A percentile compares a stretch with the other conserved stretches of the same genome.
These are phyloP conservation scores for Diaporthe eres DNA, from an alignment of 2,329 filamentous ascomycete genomes.

Conservation along the genomic window DNA sequence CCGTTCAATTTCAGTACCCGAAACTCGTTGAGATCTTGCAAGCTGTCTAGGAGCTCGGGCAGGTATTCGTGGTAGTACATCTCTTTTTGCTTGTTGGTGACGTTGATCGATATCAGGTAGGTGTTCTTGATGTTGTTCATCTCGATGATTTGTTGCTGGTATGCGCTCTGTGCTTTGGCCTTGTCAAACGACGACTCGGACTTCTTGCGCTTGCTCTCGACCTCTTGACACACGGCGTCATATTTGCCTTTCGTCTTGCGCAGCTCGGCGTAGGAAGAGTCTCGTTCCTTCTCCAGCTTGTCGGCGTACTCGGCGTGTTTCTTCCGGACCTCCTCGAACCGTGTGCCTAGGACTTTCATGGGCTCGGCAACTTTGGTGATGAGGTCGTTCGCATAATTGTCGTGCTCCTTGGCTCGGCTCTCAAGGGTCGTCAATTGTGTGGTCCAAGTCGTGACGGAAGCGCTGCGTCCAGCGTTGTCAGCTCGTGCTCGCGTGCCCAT, in stretches of 20 bases:
- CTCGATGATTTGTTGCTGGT: constrained; percentile 91
- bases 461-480: constrained; percentile 63
- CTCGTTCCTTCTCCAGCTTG: constrained; percentile 91
- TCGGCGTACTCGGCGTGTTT: constrained; percentile 89
- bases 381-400: constrained; percentile 84
- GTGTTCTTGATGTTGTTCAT: constrained; percentile 99
- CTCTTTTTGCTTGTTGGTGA: constrained; percentile 98
- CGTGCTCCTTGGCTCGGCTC: constrained; percentile 88
- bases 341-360: constrained; percentile 78
- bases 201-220: constrained; percentile 95
- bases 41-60: constrained; percentile 90
- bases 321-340: constrained; percentile 94
- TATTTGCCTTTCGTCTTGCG: constrained; percentile 95
- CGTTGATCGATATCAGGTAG: constrained; percentile 96
- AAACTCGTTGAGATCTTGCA: constrained; percentile 95
- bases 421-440: constrained; percentile 94
- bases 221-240: constrained; percentile 91
- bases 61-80: constrained; percentile 98
- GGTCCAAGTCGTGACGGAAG: constrained; percentile 96
- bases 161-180: constrained; percentile 89
- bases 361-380: constrained; percentile 88
- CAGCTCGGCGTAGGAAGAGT: constrained; percentile 85
- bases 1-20: constrained; percentile 86
- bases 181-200: constrained; percentile 95
- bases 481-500: constrained; percentile 37